These are phyloP conservation scores for Saccharomycopsis selenospora DNA, from an alignment of 805 yeast genomes.

Conservation along the genomic window DNA sequence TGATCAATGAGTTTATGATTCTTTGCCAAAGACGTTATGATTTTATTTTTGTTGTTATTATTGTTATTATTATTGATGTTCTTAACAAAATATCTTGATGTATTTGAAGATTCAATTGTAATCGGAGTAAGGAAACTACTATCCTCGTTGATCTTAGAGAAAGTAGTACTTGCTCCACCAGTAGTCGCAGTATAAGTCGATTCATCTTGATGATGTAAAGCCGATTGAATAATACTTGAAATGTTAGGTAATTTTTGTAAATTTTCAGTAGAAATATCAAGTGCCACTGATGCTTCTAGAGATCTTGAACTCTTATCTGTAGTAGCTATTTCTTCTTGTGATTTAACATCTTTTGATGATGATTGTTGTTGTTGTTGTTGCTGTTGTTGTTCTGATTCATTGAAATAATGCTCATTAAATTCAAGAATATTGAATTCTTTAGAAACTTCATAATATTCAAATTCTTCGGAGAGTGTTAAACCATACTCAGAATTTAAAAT, in stretches of 20 bases:
- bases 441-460: slow-evolving; percentile 5
- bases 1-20: too few species aligned
- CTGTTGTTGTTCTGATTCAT: neutral
- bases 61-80: neutral
- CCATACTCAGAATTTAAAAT: slow-evolving; percentile 29
- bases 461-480: slow-evolving; percentile 68
- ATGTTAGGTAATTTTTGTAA: neutral
- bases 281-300: neutral
- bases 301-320: neutral
- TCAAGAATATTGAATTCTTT: neutral
- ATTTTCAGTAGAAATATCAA: slow-evolving; percentile 11
- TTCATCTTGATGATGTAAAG: neutral
- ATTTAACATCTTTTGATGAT: neutral
- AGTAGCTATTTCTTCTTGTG: neutral
- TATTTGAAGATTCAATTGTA: neutral
- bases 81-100: neutral
- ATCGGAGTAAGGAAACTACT: slow-evolving; percentile 1
- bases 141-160: neutral
- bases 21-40: too few species aligned
- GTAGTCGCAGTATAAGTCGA: slow-evolving; percentile 1
- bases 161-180: neutral
- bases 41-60: neutral
- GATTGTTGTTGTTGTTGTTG: neutral
- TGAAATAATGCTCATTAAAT: slow-evolving; percentile 1
- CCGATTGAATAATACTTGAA: neutral